Conservation (phyloP, 2,329 filamentous ascomycete genomes). For the Diaporthe sp. region DNA sequence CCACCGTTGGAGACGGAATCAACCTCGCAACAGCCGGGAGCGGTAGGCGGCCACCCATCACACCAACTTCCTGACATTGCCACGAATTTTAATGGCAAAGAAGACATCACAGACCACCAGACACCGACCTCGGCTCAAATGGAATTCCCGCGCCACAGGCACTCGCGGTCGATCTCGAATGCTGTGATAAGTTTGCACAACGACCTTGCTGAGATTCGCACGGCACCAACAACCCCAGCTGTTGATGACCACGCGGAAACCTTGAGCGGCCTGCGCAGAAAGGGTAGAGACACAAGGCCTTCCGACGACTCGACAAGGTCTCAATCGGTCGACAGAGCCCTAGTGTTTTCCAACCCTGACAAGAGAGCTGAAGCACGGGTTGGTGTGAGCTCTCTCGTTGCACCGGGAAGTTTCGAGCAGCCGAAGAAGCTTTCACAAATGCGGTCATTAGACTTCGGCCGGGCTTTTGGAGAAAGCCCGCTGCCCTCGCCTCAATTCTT, state of each 20-base stretch:
- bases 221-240: constrained; percentile 55
- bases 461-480: constrained; percentile 47
- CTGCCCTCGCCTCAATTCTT: constrained; percentile 56
- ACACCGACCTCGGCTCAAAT: constrained; percentile 50
- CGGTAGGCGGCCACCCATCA: constrained; percentile 53
- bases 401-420: constrained; percentile 71
- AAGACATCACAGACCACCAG: constrained; percentile 50
- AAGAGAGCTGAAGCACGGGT: constrained; percentile 76
- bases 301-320: constrained; percentile 66
- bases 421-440: constrained; percentile 63
- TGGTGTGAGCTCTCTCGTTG: constrained; percentile 72
- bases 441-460: constrained; percentile 58
- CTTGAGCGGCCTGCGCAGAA: constrained; percentile 60
- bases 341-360: constrained; percentile 70
- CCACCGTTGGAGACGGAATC: constrained; percentile 51
- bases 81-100: constrained; percentile 54
- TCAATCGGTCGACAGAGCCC: constrained; percentile 73
- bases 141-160: constrained; percentile 56
- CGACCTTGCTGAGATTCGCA: constrained; percentile 51
- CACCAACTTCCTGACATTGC: constrained; percentile 52
- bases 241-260: constrained; percentile 53
- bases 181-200: constrained; percentile 60
- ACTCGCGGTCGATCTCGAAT: constrained; percentile 60
- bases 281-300: constrained; percentile 56
- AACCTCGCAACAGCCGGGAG: constrained; percentile 56